Evolutionary conservation across 139 green algal genomes (phyloP).

Genomic region (Edaphochlamys debaryana): DNA sequence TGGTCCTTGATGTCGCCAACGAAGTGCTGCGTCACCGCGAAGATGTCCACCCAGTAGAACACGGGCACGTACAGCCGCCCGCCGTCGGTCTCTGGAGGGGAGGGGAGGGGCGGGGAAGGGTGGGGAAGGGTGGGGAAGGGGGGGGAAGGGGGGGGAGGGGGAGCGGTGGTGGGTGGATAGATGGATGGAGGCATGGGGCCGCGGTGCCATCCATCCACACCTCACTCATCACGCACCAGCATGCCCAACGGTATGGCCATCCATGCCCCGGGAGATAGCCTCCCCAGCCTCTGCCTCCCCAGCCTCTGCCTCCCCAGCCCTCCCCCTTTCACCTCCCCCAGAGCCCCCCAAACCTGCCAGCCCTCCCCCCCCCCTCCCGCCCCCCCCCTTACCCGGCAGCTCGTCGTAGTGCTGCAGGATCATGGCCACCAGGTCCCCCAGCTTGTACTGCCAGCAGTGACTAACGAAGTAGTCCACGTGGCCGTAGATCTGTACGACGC

Average conservation of each 20-base stretch:
- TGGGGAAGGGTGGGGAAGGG: too few relatives aligned
- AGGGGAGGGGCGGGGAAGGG: too few relatives aligned
- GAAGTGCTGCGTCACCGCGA: slow-evolving; percentile 52
- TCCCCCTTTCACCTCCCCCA: background rate
- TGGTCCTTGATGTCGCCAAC: slow-evolving; percentile 50
- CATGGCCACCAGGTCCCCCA: slow-evolving; percentile 50
- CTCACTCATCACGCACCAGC: too few relatives aligned
- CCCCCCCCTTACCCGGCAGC: slow-evolving; percentile 33
- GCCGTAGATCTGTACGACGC: slow-evolving; percentile 14
- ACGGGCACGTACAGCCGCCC: slow-evolving; percentile 40
- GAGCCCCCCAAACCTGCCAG: background rate
- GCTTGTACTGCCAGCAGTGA: slow-evolving; percentile 52
- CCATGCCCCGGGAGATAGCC: too few relatives aligned
- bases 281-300: too few relatives aligned
- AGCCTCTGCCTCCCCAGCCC: background rate
- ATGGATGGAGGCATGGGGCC: background rate
- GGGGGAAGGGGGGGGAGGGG: background rate
- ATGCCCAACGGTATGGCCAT: too few relatives aligned
- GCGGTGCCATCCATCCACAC: background rate
- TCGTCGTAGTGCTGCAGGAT: slow-evolving; percentile 53
- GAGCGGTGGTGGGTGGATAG: too few relatives aligned
- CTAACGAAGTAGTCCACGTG: slow-evolving; percentile 30
- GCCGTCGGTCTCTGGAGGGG: slow-evolving; percentile 34
- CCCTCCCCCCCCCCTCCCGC: background rate
- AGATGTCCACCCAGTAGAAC: slow-evolving; percentile 48